Evolutionary conservation across 805 yeast genomes (phyloP).

Genomic region (Schwanniomyces occidentalis): DNA sequence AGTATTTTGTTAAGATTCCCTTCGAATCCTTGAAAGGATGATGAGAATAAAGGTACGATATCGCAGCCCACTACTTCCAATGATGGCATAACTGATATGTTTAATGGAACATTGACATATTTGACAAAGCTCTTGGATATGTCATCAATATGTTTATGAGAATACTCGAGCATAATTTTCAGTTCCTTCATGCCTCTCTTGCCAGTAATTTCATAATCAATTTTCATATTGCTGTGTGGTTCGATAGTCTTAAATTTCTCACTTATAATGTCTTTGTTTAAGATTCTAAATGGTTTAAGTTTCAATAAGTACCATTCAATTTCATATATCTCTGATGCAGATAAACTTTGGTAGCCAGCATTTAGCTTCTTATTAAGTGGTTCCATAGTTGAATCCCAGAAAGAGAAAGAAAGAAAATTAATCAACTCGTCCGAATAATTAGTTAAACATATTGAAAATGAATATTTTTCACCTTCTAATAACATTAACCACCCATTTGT

Average conservation of each 20-base stretch:
- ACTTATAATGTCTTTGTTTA: constrained; percentile 44
- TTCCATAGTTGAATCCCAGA: constrained; percentile 73
- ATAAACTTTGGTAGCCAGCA: constrained; percentile 35
- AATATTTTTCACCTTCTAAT: constrained; percentile 70
- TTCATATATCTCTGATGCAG: constrained; percentile 69
- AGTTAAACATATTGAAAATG: constrained; percentile 50
- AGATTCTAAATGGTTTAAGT: constrained; percentile 56
- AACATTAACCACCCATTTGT: constrained; percentile 71
- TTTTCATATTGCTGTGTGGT: constrained; percentile 41
- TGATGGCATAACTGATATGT: constrained; percentile 69
- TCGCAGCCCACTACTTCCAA: constrained; percentile 77
- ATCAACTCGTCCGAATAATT: constrained; percentile 61
- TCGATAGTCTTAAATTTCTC: constrained; percentile 37
- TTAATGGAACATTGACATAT: constrained; percentile 64
- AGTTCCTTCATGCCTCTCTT: constrained; percentile 73
- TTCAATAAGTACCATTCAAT: constrained; percentile 66
- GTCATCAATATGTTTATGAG: constrained; percentile 26
- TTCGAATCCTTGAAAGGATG: constrained; percentile 19
- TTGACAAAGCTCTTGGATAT: constrained; percentile 40
- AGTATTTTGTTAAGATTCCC: background rate
- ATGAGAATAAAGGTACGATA: constrained; percentile 54
- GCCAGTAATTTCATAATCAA: constrained; percentile 64
- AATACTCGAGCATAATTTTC: constrained; percentile 65
- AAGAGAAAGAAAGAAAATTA: constrained; percentile 58
- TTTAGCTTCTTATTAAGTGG: constrained; percentile 57